Evolutionary conservation across 2,329 filamentous ascomycete genomes (phyloP), one percentile per base, ranked within the genome.

Genomic region (Sphaerulina musiva): DNA sequence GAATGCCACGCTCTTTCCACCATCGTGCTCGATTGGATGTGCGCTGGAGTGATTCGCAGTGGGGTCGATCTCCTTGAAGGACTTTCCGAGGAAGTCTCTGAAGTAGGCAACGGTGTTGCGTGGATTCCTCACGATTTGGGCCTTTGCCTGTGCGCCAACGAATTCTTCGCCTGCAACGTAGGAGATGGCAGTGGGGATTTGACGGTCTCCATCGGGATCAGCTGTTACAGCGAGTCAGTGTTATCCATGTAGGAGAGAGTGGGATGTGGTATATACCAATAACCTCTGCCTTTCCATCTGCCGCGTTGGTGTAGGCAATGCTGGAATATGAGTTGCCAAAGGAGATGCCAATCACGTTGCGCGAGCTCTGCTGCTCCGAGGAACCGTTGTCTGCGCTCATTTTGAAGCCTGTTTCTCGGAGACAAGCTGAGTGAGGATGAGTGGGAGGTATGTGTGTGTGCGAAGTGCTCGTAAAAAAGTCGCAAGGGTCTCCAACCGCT

Each of bases 251-350:
- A n/a, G 17, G 20, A 26, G 40, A 9, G 10, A 1, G 12, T 36
- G 6, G 20, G 14, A 17, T 12, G 14, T 6, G 14, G 40, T 14
- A 9, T 29, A 6, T 51, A 51, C 48, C 48, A 76, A 98, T 97
- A 61, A 98, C 92, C 72, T 96, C 89, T 61, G 90, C 86, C 79
- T 95, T 95, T 74, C 95, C 92, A 69, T 97, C 92, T 59, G 74
- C 73, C 59, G 85, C 82, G 29, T 57, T 55, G 45, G 91, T 95
- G 72, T 85, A 90, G 66, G 92, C 92, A 75, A 98, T 96, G 57
- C 90, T 96, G 77, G 89, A 95, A 84, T 95, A 95, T 59, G 90
- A 91, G 79, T 97, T 98, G 76, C 93, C 93, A 79, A 97, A 96
- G 64, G 91, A 87, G 70, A 98, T 90, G 72, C 93, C 93, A 75